Evolutionary conservation across 1,139 yeast genomes (phyloP).

Genomic region (Pichia sp.): DNA sequence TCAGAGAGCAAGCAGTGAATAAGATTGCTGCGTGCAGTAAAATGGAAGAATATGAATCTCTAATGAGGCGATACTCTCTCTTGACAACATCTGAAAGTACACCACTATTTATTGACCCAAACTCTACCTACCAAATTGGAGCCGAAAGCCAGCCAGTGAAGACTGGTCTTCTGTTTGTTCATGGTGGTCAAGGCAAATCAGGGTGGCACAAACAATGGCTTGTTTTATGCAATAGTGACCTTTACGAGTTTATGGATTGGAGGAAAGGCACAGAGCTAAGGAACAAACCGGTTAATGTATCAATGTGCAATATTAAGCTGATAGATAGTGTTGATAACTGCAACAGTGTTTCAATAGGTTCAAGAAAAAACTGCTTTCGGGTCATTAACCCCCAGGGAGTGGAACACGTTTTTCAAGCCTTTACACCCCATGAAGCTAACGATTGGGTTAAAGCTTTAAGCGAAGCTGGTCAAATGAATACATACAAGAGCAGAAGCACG

Average conservation of each 20-base stretch:
- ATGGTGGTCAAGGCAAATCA: constrained; percentile 67
- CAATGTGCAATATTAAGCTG: constrained; percentile 60
- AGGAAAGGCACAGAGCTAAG: constrained; percentile 60
- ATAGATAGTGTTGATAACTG: constrained; percentile 25
- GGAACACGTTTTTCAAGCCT: constrained; percentile 75
- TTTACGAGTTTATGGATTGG: constrained; percentile 78
- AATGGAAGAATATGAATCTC: constrained; percentile 7
- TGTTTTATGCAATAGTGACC: constrained; percentile 56
- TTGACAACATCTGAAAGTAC: neutral
- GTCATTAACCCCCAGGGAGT: constrained; percentile 62
- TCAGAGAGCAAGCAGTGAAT: constrained; percentile 15
- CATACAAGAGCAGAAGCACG: too few species aligned
- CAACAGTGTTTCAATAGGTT: constrained; percentile 26
- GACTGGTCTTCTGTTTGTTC: constrained; percentile 28
- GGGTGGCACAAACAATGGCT: constrained; percentile 96
- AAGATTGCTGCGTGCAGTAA: constrained; percentile 17
- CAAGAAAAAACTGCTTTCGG: constrained; percentile 61
- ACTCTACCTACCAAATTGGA: constrained; percentile 5
- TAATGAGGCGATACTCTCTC: constrained; percentile 6
- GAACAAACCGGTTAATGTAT: constrained; percentile 64
- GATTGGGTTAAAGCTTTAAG: constrained; percentile 60
- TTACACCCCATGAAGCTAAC: constrained; percentile 59
- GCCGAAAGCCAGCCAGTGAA: constrained; percentile 12
- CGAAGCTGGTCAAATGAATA: constrained; percentile 35
- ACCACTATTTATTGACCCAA: constrained; percentile 7